Base-by-base conservation (phyloP, 495 filamentous ascomycete genomes). In the Penicillium psychrofluorescens region DNA sequence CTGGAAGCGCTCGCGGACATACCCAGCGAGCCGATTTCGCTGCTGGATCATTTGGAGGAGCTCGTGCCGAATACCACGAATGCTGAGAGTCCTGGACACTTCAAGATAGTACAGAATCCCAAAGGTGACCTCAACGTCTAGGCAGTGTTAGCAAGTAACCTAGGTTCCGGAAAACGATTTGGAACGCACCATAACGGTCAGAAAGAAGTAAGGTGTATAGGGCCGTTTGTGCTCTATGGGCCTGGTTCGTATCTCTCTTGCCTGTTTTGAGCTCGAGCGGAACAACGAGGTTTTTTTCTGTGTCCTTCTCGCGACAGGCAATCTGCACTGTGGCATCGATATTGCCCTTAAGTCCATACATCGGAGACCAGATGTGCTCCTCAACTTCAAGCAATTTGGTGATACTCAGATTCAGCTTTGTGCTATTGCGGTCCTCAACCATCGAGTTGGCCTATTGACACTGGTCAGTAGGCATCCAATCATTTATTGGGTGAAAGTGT, bases 281-380 rank as follows among this genome's bases (percentile, higher is more conserved):
- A 11, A 95, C 86, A 2, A 89, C 85, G 41, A 98, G 72, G 5
- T 75, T 87, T 51, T 78, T 83, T 29, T 79, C 52, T 38, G 64
- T 61, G 16, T 69, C 54, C 45, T 77, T 67, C 28, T 95, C 88
- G 35, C 80, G 62, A 68, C 94, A 84, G 6, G 77, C 78, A n/a
- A 91, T 81, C 66, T 97, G 87, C 10, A 98, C 84, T 5, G 92
- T 97, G n/a, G 92, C 92, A 67, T 98, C 92, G 44, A 98, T 88
- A 59, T 95, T 97, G 29, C 92, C 92, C 66, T 98, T 97, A 7
- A 98, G 73, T 0, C 92, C 92, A 57, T 91, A 97, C 81, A 87
- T 88, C 7, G 92, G 92, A 11, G 92, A 96, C 92, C 90, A 96
- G 32, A 96, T 77, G 54, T 96, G 90, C 62, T 98, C 92, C 62